phyloP scores from a whole-genome alignment of 106 monocot genomes.

The Phalaenopsis aphrodite region DNA sequence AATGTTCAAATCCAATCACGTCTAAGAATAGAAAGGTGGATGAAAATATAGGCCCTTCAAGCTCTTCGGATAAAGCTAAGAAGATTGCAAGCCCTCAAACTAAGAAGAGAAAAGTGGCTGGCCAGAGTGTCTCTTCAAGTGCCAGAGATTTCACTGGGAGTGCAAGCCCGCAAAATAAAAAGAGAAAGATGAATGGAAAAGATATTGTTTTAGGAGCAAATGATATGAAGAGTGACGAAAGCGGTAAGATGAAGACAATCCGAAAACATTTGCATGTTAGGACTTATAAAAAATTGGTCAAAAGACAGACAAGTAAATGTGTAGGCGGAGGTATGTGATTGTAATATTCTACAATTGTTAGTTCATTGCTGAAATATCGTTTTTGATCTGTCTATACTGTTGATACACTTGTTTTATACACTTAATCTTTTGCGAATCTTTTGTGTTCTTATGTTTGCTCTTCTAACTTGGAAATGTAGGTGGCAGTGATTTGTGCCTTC shows the following conservation, averaged over 20 bases:
- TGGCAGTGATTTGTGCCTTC: not conserved
- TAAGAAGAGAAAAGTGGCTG: constrained; percentile 4
- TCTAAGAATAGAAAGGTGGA: not conserved
- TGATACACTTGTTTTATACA: not conserved
- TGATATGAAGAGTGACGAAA: not conserved
- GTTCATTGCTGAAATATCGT: not conserved
- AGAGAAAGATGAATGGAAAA: not conserved
- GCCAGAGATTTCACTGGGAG: not conserved
- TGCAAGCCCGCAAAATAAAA: not conserved
- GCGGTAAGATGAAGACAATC: not conserved
- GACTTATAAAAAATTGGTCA: constrained; percentile 1
- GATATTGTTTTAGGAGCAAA: not conserved
- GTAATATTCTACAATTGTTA: too few species aligned
- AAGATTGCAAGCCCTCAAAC: not conserved
- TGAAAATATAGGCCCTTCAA: not conserved
- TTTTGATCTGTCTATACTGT: too few species aligned
- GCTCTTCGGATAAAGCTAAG: not conserved
- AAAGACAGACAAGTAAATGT: not conserved
- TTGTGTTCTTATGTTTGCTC: not conserved
- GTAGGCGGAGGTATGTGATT: not conserved
- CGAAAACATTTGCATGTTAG: not conserved
- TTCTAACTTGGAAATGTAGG: constrained; percentile 2
- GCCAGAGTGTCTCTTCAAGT: not conserved
- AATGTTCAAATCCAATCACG: not conserved
- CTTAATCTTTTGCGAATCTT: not conserved